Base-by-base conservation (phyloP, 208 protist genomes). In the Leishmania tropica region DNA sequence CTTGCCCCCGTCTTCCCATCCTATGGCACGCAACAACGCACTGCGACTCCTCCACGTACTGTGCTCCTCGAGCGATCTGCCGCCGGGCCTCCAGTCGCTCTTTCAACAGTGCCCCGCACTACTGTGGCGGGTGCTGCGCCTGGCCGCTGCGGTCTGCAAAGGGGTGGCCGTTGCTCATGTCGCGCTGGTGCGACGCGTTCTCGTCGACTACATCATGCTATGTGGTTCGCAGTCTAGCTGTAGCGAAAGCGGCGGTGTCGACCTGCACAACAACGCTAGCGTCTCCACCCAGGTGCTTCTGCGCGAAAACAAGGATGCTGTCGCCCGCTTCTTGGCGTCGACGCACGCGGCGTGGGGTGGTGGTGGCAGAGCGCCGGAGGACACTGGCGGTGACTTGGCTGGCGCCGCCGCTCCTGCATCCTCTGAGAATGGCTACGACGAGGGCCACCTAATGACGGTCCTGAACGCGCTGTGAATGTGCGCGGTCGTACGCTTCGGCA, bases 61-160 rank as follows among this genome's bases (percentile, higher is more conserved):
- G 24, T 86, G 83, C 75, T 53, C 73, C 21, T 81, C 83, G 1
- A 81, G 65, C 35, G 56, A 80, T 53, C 35, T 86, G 8, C 78
- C 83, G 21, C 78, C 78, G 17, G 28, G 74, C 11, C 81, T 82
- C 17, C 87, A 88, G 67, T 19, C 58, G 53, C 85, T 86, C 78
- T 92, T 88, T 81, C 83, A 81, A 2, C 85, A 89, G 73, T 93
- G 89, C 31, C 91, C 91, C 2, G 91, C 91, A 35, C 62, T 94
- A 42, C 85, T 94, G 51, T 93, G 91, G 77, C 87, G 87, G 19
- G 77, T 94, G 24, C 60, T 94, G 64, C 71, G 81, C 3, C 81
- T 92, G 42, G 83, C 83, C 28, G 78, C 56, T 1, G 74, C 47
- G 11, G 56, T 83, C 17, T 83, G 83, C 51, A 13, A 65, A n/a